phyloP scores from a whole-genome alignment of 2,329 filamentous ascomycete species.

The Didymella arachidicola region DNA sequence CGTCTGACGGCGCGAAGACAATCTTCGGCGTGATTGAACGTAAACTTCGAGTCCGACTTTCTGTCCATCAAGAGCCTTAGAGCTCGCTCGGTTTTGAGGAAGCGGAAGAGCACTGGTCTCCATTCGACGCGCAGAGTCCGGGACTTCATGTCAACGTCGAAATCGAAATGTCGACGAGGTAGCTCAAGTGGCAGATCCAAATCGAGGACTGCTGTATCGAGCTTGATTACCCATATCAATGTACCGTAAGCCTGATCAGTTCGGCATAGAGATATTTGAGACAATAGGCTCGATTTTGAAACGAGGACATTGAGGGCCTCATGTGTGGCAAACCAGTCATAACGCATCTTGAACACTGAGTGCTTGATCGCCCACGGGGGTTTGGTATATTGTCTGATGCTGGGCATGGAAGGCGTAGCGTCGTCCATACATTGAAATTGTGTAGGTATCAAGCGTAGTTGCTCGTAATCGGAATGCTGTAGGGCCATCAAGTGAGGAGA shows the following conservation, averaged over 20 bases:
- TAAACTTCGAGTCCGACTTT: slow-evolving; percentile 27
- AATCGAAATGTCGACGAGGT: slow-evolving; percentile 11
- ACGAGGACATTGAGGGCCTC: not conserved
- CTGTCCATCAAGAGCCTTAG: slow-evolving; percentile 33
- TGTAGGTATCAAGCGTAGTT: slow-evolving; percentile 28
- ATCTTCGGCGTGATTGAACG: slow-evolving; percentile 39
- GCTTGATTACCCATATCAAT: slow-evolving; percentile 37
- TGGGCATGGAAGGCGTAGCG: not conserved
- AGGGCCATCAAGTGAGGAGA: slow-evolving; percentile 11
- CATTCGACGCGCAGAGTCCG: slow-evolving; percentile 28
- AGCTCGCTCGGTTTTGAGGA: slow-evolving; percentile 35
- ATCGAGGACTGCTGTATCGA: slow-evolving; percentile 40
- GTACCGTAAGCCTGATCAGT: slow-evolving; percentile 27
- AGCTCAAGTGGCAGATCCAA: slow-evolving; percentile 27
- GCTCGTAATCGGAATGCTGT: slow-evolving; percentile 27
- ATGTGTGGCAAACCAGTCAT: slow-evolving; percentile 28
- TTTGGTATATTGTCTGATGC: not conserved
- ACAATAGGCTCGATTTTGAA: not conserved
- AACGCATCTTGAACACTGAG: slow-evolving; percentile 37
- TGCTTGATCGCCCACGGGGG: slow-evolving; percentile 28
- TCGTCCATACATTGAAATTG: slow-evolving; percentile 5
- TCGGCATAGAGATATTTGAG: slow-evolving; percentile 16
- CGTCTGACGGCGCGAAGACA: slow-evolving; percentile 41
- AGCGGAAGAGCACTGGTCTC: slow-evolving; percentile 34
- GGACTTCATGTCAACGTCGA: slow-evolving; percentile 20